Base-by-base conservation (phyloP, 306 rosid genomes). In the Castanea mollissima region DNA sequence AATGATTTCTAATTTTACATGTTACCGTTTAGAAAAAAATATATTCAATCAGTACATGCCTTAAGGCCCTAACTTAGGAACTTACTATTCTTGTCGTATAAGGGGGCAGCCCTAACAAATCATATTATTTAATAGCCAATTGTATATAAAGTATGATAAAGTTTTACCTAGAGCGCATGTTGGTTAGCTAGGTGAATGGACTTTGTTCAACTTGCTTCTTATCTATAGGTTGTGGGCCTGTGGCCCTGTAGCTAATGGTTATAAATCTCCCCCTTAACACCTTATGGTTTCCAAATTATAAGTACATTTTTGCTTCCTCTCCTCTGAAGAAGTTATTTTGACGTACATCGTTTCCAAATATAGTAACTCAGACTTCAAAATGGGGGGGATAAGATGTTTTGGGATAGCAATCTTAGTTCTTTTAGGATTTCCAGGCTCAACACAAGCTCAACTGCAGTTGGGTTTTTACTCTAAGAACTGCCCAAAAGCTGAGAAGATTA, bases 401-500 rank as follows among this genome's bases (percentile, higher is more conserved):
- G 81, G 41, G 73, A 76, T 68, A 76, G 71, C 87, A 49, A 73
- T 84, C 35, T 23, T 91, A 29, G 83, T 85, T 58, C 74, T 92
- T 46, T 6, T 83, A 74, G 86, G 87, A 74, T 25, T 88, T 31
- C 8, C 80, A 79, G 91, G 87, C 74, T 76, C 86, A 69, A 54
- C 79, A 59, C 76, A 83, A 68, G 97, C 95, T 87, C 84, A 91
- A 74, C 55, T 94, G 52, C 71, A 90, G 25, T 77, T 63, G 8
- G 88, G 85, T 32, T 94, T 73, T 79, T 94, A 94, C 74, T 57
- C 82, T 20, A 73, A 80, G 57, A 91, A 78, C 69, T 92, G 99
- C 78, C 99, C 97, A 41, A 81, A 68, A 1, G 97, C 94, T 27
- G 99, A 92, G 86, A 31, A 84, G 52, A 88, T 92, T 23, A 70